Percentiles rank a stretch among this genome's conserved stretches.
These are phyloP conservation scores for Tubosaeta sp. DNA, from an alignment of 768 basidiomycete genomes.

Conservation along the genomic window DNA sequence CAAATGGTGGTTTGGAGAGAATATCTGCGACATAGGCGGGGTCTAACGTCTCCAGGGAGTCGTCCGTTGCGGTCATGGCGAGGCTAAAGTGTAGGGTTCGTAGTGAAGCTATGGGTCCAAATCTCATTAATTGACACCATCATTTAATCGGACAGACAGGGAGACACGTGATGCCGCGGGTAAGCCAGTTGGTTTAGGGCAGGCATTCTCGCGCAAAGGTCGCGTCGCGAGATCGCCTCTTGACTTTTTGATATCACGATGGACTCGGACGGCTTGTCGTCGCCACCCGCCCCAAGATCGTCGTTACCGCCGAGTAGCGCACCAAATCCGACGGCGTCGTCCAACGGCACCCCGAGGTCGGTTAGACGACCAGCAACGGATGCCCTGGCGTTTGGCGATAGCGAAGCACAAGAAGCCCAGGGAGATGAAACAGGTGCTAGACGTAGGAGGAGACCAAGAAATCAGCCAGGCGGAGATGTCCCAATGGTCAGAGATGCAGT, in stretches of 20 bases:
- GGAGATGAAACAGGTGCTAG: constrained; percentile 40
- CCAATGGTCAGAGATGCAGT: constrained; percentile 91
- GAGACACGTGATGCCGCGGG: constrained; percentile 8
- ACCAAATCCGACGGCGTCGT: constrained; percentile 35
- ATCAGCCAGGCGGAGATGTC: constrained; percentile 57
- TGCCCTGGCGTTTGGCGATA: constrained; percentile 52
- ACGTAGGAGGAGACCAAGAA: constrained; percentile 41
- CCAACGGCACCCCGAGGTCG: constrained; percentile 31
- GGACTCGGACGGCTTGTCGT: constrained; percentile 56
- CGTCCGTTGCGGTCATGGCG: constrained; percentile 19
- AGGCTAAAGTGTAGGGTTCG: not conserved
- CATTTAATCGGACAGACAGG: not conserved
- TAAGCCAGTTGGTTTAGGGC: constrained; percentile 33
- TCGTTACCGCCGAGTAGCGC: constrained; percentile 53
- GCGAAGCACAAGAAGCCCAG: constrained; percentile 41
- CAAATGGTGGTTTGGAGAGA: constrained; percentile 68
- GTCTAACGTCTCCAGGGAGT: constrained; percentile 59
- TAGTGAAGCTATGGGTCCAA: not conserved
- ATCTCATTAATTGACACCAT: not conserved
- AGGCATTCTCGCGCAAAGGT: constrained; percentile 39
- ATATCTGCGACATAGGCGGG: constrained; percentile 57
- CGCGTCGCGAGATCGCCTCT: constrained; percentile 24
- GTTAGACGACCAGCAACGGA: constrained; percentile 42
- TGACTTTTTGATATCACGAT: constrained; percentile 31
- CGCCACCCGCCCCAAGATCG: constrained; percentile 49